Conservation (phyloP, 2,329 filamentous ascomycete genomes). For the Hortaea werneckii region DNA sequence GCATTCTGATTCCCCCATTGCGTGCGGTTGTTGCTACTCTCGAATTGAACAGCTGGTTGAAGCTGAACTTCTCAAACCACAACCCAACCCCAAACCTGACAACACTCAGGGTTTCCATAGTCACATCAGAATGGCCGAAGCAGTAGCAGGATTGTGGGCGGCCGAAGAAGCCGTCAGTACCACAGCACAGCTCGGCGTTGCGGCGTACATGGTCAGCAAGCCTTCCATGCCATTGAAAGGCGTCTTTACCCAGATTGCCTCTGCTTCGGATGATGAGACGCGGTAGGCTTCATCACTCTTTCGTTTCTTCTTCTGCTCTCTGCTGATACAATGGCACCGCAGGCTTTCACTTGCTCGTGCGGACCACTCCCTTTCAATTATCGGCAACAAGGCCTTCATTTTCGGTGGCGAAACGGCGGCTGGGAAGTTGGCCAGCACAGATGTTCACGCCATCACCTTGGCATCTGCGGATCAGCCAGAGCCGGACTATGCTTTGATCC, state of each 20-base stretch:
- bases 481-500: constrained; percentile 32
- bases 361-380: constrained; percentile 31
- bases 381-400: constrained; percentile 35
- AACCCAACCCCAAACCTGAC: no score
- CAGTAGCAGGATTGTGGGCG: constrained; percentile 28
- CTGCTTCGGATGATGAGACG: constrained; percentile 26
- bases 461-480: constrained; percentile 23
- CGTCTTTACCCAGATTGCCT: constrained; percentile 32
- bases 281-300: constrained; percentile 6
- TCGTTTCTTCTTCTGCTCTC: constrained; percentile 1
- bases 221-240: constrained; percentile 34
- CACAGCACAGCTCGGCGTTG: constrained; percentile 28
- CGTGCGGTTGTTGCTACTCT: no score
- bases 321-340: neutral
- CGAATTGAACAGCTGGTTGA: no score
- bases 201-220: constrained; percentile 33
- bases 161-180: constrained; percentile 33
- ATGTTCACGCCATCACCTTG: constrained; percentile 32
- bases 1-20: no score
- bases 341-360: constrained; percentile 22
- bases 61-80: no score
- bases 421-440: constrained; percentile 30
- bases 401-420: constrained; percentile 32
- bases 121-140: constrained; percentile 27
- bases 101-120: no score